A percentile compares a stretch with the other conserved stretches of the same genome.
These are phyloP conservation scores for Elsinoe ampelina DNA, from an alignment of 2,329 filamentous ascomycete genomes.

Conservation along the genomic window DNA sequence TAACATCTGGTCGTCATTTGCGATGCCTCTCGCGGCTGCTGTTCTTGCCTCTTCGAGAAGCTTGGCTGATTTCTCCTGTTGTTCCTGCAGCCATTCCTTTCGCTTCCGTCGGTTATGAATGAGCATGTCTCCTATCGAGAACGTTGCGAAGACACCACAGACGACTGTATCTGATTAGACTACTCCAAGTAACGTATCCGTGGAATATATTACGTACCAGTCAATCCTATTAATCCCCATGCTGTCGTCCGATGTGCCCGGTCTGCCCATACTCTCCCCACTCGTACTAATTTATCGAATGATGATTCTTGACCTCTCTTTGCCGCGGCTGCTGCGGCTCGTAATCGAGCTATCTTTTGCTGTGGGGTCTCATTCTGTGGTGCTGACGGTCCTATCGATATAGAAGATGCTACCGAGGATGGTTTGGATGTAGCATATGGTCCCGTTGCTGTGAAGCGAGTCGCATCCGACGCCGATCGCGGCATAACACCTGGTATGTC, in stretches of 20 bases:
- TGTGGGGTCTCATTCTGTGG: slow-evolving; percentile 43
- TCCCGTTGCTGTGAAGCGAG: slow-evolving; percentile 63
- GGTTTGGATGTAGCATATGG: slow-evolving; percentile 61
- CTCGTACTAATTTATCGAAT: slow-evolving; percentile 45
- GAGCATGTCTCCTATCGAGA: slow-evolving; percentile 57
- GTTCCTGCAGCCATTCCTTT: slow-evolving; percentile 49
- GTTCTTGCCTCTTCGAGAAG: slow-evolving; percentile 36
- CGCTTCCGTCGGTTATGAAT: slow-evolving; percentile 58
- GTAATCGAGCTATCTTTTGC: slow-evolving; percentile 44
- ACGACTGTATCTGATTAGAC: slow-evolving; percentile 37
- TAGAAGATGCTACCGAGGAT: slow-evolving; percentile 25
- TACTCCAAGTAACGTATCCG: background rate
- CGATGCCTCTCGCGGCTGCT: slow-evolving; percentile 35
- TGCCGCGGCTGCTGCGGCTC: slow-evolving; percentile 39
- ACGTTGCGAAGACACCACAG: slow-evolving; percentile 51
- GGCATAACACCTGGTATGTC: slow-evolving; percentile 34
- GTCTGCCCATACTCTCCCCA: slow-evolving; percentile 50
- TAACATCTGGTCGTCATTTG: slow-evolving; percentile 42
- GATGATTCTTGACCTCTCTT: slow-evolving; percentile 42
- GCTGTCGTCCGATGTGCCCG: slow-evolving; percentile 52
- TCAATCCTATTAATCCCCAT: slow-evolving; percentile 51
- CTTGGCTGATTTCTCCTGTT: slow-evolving; percentile 37
- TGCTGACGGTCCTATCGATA: slow-evolving; percentile 26
- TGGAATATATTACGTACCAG: slow-evolving; percentile 36
- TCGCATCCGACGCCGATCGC: slow-evolving; percentile 68